phyloP scores from a whole-genome alignment of 169 alveolate species.

The Plasmodium coatneyi region DNA sequence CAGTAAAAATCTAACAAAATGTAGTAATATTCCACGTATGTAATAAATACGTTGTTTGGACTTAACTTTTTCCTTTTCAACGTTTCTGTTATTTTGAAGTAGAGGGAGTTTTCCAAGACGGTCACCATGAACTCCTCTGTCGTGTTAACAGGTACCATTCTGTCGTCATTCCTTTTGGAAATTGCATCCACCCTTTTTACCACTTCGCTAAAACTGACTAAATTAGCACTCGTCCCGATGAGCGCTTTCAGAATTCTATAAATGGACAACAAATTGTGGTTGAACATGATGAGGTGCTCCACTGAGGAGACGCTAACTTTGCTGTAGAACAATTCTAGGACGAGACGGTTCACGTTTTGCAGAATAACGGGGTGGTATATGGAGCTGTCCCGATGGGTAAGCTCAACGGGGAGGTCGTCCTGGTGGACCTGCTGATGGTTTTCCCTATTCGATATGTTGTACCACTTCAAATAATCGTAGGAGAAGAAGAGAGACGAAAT shows the following conservation, averaged over 20 bases:
- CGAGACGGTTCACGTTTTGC: slow-evolving; percentile 15
- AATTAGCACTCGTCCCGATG: slow-evolving; percentile 31
- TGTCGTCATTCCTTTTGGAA: background rate
- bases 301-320: slow-evolving; percentile 24
- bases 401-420: too few relatives aligned
- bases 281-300: slow-evolving; percentile 14
- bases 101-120: slow-evolving; percentile 9
- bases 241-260: slow-evolving; percentile 46
- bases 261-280: slow-evolving; percentile 40
- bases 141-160: background rate
- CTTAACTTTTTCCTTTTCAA: slow-evolving; percentile 23
- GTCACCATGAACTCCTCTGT: background rate
- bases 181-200: background rate
- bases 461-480: slow-evolving; percentile 30
- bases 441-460: background rate
- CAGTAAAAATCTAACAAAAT: slow-evolving; percentile 37
- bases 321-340: slow-evolving; percentile 25
- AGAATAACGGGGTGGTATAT: slow-evolving; percentile 32
- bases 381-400: background rate
- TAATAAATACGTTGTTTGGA: slow-evolving; percentile 7
- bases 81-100: slow-evolving; percentile 19
- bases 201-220: slow-evolving; percentile 20
- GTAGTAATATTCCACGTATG: slow-evolving; percentile 57
- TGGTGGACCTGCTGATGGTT: background rate
- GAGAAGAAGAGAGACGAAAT: slow-evolving; percentile 28